A percentile compares a stretch with the other conserved stretches of the same genome.
Evolutionary conservation across 192 early-diverging fungal genomes (phyloP).

Genomic region (Umbelopsis sp.): DNA sequence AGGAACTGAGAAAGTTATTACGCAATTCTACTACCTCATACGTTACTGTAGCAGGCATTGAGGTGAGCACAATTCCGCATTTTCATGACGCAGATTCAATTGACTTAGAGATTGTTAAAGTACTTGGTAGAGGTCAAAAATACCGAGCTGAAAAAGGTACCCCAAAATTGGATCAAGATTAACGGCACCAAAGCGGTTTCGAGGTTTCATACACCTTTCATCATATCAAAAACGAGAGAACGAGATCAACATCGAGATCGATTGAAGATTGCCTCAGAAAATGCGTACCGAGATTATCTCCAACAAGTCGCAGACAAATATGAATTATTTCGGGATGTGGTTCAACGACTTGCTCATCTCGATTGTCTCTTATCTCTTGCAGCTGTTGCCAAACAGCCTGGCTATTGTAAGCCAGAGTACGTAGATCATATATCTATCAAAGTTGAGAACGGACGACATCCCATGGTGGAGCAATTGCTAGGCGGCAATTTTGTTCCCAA

Average conservation of each 20-base stretch:
- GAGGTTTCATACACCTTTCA: slow-evolving; percentile 66
- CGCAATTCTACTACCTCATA: slow-evolving; percentile 56
- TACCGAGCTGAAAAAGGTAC: slow-evolving; percentile 56
- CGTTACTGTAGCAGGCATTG: slow-evolving; percentile 66
- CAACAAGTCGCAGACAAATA: slow-evolving; percentile 60
- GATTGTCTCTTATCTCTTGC: slow-evolving; percentile 74
- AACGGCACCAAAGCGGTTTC: slow-evolving; percentile 67
- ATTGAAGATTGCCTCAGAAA: slow-evolving; percentile 56
- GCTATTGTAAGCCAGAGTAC: slow-evolving; percentile 65
- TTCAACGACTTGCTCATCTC: slow-evolving; percentile 56
- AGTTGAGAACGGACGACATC: slow-evolving; percentile 68
- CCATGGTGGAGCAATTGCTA: slow-evolving; percentile 65
- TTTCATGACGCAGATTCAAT: background rate
- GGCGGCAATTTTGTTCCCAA: slow-evolving; percentile 61
- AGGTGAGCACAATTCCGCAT: slow-evolving; percentile 35
- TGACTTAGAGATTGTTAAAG: slow-evolving; percentile 19
- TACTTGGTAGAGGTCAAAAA: slow-evolving; percentile 77
- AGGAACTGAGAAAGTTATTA: slow-evolving; percentile 50
- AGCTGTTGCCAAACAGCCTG: slow-evolving; percentile 50
- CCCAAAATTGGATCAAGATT: slow-evolving; percentile 75
- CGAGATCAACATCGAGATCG: slow-evolving; percentile 59
- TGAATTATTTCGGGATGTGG: slow-evolving; percentile 57
- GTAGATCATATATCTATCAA: slow-evolving; percentile 47
- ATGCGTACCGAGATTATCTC: slow-evolving; percentile 57
- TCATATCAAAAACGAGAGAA: slow-evolving; percentile 57